These are phyloP conservation scores for Mycosphaerelloides madeirae DNA, from an alignment of 2,329 filamentous ascomycete species.

Conservation along the genomic window DNA sequence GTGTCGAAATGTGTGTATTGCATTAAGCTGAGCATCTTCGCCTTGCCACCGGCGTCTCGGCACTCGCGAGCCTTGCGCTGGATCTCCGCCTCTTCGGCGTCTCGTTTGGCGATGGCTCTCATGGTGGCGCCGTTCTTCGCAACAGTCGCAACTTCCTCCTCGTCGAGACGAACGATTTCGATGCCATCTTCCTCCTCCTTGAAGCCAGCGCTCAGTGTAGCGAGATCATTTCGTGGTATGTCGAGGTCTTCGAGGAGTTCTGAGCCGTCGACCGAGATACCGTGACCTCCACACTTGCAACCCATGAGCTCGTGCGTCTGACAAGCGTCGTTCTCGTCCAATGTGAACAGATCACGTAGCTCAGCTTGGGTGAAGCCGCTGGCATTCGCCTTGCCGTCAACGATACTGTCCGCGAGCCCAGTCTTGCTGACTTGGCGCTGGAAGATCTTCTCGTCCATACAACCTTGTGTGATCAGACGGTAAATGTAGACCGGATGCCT, in stretches of 20 bases:
- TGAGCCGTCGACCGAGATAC: conserved; percentile 29
- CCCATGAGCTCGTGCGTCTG: conserved; percentile 65
- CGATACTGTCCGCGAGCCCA: conserved; percentile 65
- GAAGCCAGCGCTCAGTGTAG: conserved; percentile 10
- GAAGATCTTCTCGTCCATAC: conserved; percentile 70
- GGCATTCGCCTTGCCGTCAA: conserved; percentile 59
- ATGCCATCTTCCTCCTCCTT: conserved; percentile 11
- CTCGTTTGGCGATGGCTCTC: conserved; percentile 26
- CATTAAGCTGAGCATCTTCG: conserved; percentile 50
- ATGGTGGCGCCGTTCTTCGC: conserved; percentile 25
- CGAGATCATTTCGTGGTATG: conserved; percentile 23
- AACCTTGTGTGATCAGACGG: conserved; percentile 62
- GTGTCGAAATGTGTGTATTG: conserved; percentile 52
- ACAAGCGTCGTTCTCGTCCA: conserved; percentile 58
- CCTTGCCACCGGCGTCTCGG: conserved; percentile 30
- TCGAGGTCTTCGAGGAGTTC: conserved; percentile 21
- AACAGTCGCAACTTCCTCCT: conserved; percentile 19
- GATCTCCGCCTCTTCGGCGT: conserved; percentile 33
- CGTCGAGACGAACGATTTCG: conserved; percentile 21
- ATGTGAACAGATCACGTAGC: conserved; percentile 60
- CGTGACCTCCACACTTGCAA: conserved; percentile 58
- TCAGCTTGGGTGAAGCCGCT: conserved; percentile 63
- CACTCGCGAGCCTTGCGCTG: conserved; percentile 23
- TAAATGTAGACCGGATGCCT: conserved; percentile 65
- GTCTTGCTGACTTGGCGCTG: conserved; percentile 68